Evolutionary conservation across 352 stramenopile genomes (phyloP), one percentile per base, ranked within the genome.

Genomic region (Peronosclerospora sorghi): DNA sequence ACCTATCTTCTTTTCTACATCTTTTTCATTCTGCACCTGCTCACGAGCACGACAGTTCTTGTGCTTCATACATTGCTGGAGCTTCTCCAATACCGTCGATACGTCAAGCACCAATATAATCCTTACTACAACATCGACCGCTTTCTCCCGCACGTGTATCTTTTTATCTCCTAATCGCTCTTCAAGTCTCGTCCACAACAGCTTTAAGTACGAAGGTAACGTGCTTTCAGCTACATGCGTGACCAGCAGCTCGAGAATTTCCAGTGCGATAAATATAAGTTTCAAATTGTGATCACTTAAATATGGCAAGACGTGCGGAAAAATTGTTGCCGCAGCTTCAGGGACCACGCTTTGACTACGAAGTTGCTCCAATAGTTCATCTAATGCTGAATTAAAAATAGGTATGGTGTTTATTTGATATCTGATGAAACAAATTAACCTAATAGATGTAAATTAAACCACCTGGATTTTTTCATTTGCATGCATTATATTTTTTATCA

Each of bases 11-110:
- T n/a, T 14, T 15, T 34, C 17, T 9, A 2, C 21, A 14, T n/a
- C n/a, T n/a, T n/a, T n/a, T n/a, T n/a, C n/a, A n/a, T n/a, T 32
- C 12, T 20, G 20, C 51, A 90, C 78, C 68, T 88, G 79, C 32
- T 90, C 77, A 21, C 80, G 59, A 5, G 71, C 84, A 15, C 80
- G 66, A 77, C 80, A 92, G 48, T 92, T 92, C 62, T 90, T 89
- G 59, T 92, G 80, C 15, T 29, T 32, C 27, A 60, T 57, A 21
- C 52, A 63, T 1, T 1, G 35, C 41, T 73, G 59, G 5, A 86
- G 54, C 23, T 60, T 69, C 9, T 92, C 76, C 18, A 89, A 52
- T 32, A 86, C 56, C 4, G 48, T 41, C 0, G 49, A 19, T n/a
- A 86, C 56, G n/a, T 77, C 79, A 8, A 89, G 43, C 34, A 81